Evolutionary conservation across 768 basidiomycete species (phyloP).

Genomic region (Galerina marginata): DNA sequence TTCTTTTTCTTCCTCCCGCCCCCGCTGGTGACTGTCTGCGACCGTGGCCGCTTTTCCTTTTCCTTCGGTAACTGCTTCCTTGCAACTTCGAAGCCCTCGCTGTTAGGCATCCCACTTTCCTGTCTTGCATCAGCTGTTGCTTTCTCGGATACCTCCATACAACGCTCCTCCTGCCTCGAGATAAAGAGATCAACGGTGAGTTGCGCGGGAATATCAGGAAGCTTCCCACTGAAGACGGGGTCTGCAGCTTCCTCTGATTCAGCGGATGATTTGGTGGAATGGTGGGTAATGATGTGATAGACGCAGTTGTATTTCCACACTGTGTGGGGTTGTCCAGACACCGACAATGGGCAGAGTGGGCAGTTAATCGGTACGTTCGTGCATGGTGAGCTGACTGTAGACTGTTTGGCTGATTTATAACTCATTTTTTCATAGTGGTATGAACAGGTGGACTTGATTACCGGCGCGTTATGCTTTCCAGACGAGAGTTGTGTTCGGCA

Average conservation of each 20-base stretch:
- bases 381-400: constrained; percentile 13
- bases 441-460: constrained; percentile 8
- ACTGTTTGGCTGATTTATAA: constrained; percentile 10
- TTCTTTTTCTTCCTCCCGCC: too few relatives aligned
- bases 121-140: neutral
- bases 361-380: constrained; percentile 26
- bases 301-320: constrained; percentile 2
- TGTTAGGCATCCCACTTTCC: constrained; percentile 2
- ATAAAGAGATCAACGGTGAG: constrained; percentile 6
- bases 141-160: neutral
- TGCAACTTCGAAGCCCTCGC: too few relatives aligned
- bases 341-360: constrained; percentile 15
- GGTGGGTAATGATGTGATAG: neutral
- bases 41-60: too few relatives aligned
- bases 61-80: too few relatives aligned
- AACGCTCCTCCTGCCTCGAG: constrained; percentile 5
- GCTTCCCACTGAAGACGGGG: neutral
- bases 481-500: neutral
- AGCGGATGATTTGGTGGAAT: too few relatives aligned
- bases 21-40: too few relatives aligned
- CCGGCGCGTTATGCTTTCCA: neutral
- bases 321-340: constrained; percentile 1
- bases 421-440: constrained; percentile 21
- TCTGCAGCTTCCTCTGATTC: neutral
- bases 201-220: neutral